These are phyloP conservation scores for Nephelium lappaceum DNA, from an alignment of 345 rosid species.

Conservation along the genomic window DNA sequence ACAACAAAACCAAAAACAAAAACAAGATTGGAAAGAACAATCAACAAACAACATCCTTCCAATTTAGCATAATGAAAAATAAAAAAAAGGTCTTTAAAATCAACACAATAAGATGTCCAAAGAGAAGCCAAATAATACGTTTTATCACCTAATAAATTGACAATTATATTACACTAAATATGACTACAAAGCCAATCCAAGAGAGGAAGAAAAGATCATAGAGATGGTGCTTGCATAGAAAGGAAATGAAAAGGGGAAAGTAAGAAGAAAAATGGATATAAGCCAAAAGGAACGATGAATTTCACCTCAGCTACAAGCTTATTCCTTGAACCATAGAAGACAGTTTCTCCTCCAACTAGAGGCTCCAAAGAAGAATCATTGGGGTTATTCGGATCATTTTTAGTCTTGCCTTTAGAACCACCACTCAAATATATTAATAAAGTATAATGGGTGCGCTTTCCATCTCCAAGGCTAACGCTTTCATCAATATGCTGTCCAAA, in stretches of 20 bases:
- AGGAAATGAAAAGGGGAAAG: not conserved
- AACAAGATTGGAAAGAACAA: no score
- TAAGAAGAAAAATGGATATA: not conserved
- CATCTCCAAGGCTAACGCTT: slow-evolving; percentile 72
- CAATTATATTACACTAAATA: not conserved
- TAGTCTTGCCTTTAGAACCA: slow-evolving; percentile 46
- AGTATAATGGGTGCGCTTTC: slow-evolving; percentile 77
- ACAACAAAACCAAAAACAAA: no score
- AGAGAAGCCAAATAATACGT: no score
- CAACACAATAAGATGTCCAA: no score
- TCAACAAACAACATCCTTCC: no score
- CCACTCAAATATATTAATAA: slow-evolving; percentile 87
- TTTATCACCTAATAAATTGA: no score
- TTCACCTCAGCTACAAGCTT: slow-evolving; percentile 77
- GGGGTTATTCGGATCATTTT: slow-evolving; percentile 33
- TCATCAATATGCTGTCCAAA: slow-evolving; percentile 91
- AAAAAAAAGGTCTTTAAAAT: no score
- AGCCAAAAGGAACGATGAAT: not conserved
- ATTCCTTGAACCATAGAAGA: slow-evolving; percentile 80
- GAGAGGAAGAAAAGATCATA: slow-evolving; percentile 5
- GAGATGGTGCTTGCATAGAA: not conserved
- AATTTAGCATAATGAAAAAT: no score
- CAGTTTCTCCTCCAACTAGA: slow-evolving; percentile 91
- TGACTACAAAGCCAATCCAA: not conserved
- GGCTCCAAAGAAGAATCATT: slow-evolving; percentile 52